Evolutionary conservation across 805 yeast species (phyloP), one percentile per base, ranked within the genome.

Genomic region (Yarrowia porcina): DNA sequence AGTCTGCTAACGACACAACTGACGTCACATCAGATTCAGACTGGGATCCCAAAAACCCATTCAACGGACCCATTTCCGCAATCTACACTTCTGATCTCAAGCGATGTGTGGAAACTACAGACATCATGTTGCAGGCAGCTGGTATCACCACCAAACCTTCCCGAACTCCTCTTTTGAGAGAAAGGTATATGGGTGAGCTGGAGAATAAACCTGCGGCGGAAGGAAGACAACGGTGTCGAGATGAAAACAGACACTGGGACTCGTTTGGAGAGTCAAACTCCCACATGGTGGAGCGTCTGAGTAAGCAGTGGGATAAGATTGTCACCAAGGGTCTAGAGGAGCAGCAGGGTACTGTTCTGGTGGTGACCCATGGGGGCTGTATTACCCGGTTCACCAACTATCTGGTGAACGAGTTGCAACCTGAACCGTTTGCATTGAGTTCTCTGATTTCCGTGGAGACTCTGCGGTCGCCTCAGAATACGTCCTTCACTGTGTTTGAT

Each of bases 311-410:
- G 77, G 72, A 77, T 21, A 59, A 64, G 1, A 73, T 82, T 0
- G 70, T 84, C 3, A 74, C 76, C 10, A 76, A 75, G 27, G 73
- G 80, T 2, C 68, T 72, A 3, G 67, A 67, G 0, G 69, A 74
- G 1, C 72, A 73, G 23, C 70, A 73, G 63, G 30, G 47, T 11
- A 62, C 64, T 1, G 79, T 87, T 1, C 76, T 85, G 13, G 64
- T 89, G 20, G 83, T 90, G 63, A 83, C 90, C 13, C 96, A 90
- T 71, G 96, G 96, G 20, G 96, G 96, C 9, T 87, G 88, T 1
- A 85, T 90, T 17, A 81, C 89, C 49, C 81, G 84, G 28, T 79
- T 86, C 36, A 70, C 83, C 39, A 80, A 81, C 65, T 78, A 84
- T 70, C 74, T 87, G 44, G 74, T 83, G 54, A 68, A 72, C 5